Base-by-base conservation (phyloP, 2,329 filamentous ascomycete species). In the Diaporthe sp. region DNA sequence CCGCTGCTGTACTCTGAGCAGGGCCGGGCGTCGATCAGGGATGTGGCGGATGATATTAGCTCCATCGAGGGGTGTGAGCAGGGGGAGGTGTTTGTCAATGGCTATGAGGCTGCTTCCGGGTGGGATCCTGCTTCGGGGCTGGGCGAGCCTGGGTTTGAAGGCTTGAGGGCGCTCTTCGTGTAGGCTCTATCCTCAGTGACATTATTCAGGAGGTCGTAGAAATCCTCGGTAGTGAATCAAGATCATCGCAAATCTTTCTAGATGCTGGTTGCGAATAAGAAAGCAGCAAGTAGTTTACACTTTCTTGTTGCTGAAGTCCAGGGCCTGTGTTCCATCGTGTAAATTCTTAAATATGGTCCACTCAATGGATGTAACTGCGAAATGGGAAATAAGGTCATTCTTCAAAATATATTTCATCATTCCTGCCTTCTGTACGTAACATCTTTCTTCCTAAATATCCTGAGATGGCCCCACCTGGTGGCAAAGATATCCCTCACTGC, bases 1-100 rank as follows among this genome's bases (percentile, higher is more conserved):
- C 90, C 91, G 1, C 91, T 89, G 88, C 82, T 93, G 22, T 92
- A 92, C 78, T 79, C 80, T 74, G 81, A 81, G 19, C 13, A 55
- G 46, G 34, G 59, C 69, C 79, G 78, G 59, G 78, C 77, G 6
- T 80, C 80, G 12, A 75, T 83, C 28, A 79, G 75, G 10, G 82
- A 83, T 39, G 79, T 82, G 46, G 80, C 79, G 1, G 73, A 72
- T 9, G 82, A 80, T 28, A 59, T 25, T 31, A 62, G 51, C 17
- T 53, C 22, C 37, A 69, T 51, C 17, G 51, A 53, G 31, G 49
- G 46, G 17, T 73, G 44, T 31, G 53, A 65, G 22, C 10, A 44
- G 15, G 71, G 71, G 5, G 31, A 53, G 13, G 62, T 22, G 6
- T 55, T 49, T 59, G 61, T 58, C 6, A 22, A 19, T 22, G 59